These are phyloP conservation scores for Hymenoscyphus fructigenus DNA, from an alignment of 2,329 filamentous ascomycete species.

Conservation along the genomic window DNA sequence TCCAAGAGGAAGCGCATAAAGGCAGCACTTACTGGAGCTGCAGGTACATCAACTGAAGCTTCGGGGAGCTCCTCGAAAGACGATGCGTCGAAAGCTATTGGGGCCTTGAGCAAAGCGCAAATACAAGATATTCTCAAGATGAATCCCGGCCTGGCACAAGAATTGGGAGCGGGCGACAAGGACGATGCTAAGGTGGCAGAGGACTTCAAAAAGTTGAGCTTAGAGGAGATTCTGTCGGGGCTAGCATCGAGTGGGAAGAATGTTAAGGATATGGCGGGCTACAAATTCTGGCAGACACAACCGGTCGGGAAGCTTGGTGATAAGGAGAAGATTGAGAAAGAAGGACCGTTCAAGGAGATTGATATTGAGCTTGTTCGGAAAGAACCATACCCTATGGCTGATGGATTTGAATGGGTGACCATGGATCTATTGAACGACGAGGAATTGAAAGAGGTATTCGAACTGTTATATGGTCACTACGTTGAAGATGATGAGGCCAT, in stretches of 20 bases:
- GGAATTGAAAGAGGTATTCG: conserved; percentile 86
- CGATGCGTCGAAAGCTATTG: conserved; percentile 44
- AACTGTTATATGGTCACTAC: conserved; percentile 89
- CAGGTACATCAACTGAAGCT: conserved; percentile 13
- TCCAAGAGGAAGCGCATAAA: conserved; percentile 64
- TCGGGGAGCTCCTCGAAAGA: conserved; percentile 44
- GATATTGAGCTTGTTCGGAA: conserved; percentile 76
- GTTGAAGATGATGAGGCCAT: conserved; percentile 96
- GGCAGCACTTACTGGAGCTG: conserved; percentile 35
- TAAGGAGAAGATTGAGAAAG: conserved; percentile 55
- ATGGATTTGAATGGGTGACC: conserved; percentile 91
- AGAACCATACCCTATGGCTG: conserved; percentile 71
- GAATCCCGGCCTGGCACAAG: conserved; percentile 69
- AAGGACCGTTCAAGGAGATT: conserved; percentile 82
- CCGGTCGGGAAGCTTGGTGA: conserved; percentile 84
- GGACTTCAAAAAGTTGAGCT: conserved; percentile 60
- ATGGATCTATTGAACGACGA: conserved; percentile 78
- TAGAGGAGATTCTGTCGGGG: conserved; percentile 73
- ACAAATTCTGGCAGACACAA: conserved; percentile 99
- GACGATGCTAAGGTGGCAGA: conserved; percentile 47
- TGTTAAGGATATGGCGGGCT: conserved; percentile 91
- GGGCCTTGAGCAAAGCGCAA: conserved; percentile 55
- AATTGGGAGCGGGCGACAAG: conserved; percentile 44
- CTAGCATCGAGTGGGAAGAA: conserved; percentile 80
- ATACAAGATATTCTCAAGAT: conserved; percentile 67